phyloP scores from a whole-genome alignment of 345 rosid genomes.

The Populus euphratica region DNA sequence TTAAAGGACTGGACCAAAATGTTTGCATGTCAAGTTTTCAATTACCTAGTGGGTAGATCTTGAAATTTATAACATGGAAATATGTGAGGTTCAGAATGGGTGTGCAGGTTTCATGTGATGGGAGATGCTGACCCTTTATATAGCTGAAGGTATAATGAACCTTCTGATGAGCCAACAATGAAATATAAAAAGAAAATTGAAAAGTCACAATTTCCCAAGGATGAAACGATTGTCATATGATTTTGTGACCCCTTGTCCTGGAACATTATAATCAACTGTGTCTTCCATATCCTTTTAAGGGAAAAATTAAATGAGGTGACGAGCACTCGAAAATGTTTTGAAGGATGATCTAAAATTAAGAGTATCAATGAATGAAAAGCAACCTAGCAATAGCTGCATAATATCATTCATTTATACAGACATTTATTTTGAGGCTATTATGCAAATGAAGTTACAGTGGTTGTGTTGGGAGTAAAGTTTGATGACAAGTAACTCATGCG shows the following conservation, averaged over 20 bases:
- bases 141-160: not conserved
- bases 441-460: not conserved
- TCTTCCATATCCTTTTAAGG: no score
- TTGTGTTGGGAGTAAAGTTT: not conserved
- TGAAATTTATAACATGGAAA: not conserved
- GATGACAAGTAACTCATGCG: not conserved
- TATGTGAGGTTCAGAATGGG: not conserved
- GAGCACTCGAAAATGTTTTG: not conserved
- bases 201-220: not conserved
- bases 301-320: no score
- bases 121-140: not conserved
- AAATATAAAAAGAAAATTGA: not conserved
- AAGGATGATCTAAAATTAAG: not conserved
- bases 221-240: not conserved
- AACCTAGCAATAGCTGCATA: no score
- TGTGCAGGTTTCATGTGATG: not conserved
- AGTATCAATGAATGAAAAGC: no score
- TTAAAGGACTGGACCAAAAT: not conserved
- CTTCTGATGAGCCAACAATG: not conserved
- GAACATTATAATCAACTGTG: not conserved
- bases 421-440: not conserved
- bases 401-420: no score
- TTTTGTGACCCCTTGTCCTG: not conserved
- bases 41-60: not conserved
- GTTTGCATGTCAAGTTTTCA: not conserved